Percentiles rank a stretch among this genome's conserved stretches.
Conservation (phyloP, 495 filamentous ascomycete species). For the Penicillium roqueforti region DNA sequence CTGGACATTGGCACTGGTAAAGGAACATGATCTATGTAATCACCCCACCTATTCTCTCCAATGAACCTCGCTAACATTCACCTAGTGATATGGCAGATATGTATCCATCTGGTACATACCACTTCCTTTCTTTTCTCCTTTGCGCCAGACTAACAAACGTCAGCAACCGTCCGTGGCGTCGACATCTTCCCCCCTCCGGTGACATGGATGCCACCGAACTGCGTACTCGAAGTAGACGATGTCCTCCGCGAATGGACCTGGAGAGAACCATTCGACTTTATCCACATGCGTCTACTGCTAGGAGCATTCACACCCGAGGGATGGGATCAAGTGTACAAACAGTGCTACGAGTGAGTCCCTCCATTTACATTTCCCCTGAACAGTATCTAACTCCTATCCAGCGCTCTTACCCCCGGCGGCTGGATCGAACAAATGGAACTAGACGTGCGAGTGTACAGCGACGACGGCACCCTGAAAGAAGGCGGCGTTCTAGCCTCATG, state of each 20-base stretch:
- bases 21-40: not conserved
- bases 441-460: constrained; percentile 31
- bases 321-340: constrained; percentile 25
- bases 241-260: constrained; percentile 24
- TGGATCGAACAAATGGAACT: constrained; percentile 53
- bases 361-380: too few species aligned
- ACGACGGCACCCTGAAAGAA: constrained; percentile 37
- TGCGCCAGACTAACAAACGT: not conserved
- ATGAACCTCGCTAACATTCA: not conserved
- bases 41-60: not conserved
- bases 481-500: constrained; percentile 21
- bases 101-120: not conserved
- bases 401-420: constrained; percentile 42
- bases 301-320: constrained; percentile 18
- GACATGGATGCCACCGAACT: constrained; percentile 14
- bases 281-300: constrained; percentile 24
- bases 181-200: constrained; percentile 13
- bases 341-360: constrained; percentile 26
- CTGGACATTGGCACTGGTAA: not conserved
- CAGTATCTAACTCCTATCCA: not conserved
- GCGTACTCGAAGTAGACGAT: constrained; percentile 28
- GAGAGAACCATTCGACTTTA: constrained; percentile 27
- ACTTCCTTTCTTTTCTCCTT: not conserved
- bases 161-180: constrained; percentile 18
- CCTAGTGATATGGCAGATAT: not conserved